Evolutionary conservation across 768 basidiomycete genomes (phyloP), one percentile per base, ranked within the genome.

Genomic region (Lactifluus pinguis): DNA sequence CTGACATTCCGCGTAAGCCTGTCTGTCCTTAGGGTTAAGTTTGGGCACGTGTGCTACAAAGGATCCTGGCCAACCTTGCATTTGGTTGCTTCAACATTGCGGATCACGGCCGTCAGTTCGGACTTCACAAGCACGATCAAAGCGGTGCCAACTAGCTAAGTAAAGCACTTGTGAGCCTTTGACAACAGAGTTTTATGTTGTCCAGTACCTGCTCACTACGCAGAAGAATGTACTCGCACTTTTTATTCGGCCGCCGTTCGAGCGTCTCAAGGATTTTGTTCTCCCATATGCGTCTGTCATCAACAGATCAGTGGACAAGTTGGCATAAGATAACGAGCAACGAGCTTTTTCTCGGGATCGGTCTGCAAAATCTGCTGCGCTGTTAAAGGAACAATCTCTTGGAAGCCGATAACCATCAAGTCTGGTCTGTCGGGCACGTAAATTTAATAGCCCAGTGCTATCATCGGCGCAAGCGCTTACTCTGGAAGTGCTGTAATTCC

Each of bases 341-440:
- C 76, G 25, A 55, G 87, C 92, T 83, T 82, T 75, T 92, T 94
- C 69, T 93, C 92, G 1, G 95, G 93, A 72, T 98, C 95, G 6
- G 94, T 87, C 71, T 97, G 94, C 15, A 98, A 79, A 47, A 99
- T 98, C 71, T 98, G 95, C 68, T 95, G 92, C 3, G 97, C 92
- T n/a, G 92, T 98, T 50, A 99, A 80, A 4, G 94, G 93, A 0
- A 99, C 97, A 55, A 99, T 94, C 73, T 99, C 97, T 72, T 99
- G 95, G 70, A 98, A 97, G 2, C 90, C 92, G 32, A 98, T 77
- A 21, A 86, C 86, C 70, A 95, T 86, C 63, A 98, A 84, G 69
- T 98, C 94, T 6, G 94, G 93, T 48, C 89, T 90, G 2, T 42
- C 13, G 19, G 2, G 11, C 34, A 6, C 30, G 29, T 61, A 15